phyloP scores from a whole-genome alignment of 441 rosid genomes.

The Sinapis alba region DNA sequence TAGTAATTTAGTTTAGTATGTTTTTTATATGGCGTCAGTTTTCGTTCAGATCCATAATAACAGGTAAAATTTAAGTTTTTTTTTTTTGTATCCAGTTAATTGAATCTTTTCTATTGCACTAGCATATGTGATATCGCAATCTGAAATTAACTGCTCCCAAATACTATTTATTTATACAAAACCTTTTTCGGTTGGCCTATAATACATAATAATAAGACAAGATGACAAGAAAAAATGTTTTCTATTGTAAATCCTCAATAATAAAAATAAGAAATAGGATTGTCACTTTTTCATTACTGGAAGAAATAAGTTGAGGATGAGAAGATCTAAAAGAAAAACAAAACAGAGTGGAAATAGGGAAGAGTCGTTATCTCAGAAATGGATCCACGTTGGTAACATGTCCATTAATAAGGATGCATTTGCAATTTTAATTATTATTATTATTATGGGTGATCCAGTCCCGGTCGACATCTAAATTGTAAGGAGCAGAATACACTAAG shows the following conservation, averaged over 20 bases:
- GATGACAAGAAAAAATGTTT: too few species aligned
- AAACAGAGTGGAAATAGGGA: constrained; percentile 20
- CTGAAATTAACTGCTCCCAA: background rate
- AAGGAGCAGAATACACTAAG: background rate
- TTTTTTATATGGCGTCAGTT: background rate
- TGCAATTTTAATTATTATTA: background rate
- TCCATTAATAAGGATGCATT: constrained; percentile 21
- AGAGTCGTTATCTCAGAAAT: constrained; percentile 30
- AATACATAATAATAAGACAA: background rate
- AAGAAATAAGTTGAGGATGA: constrained; percentile 4
- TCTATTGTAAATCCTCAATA: background rate
- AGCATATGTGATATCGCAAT: background rate
- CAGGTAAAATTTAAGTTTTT: background rate
- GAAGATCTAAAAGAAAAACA: background rate
- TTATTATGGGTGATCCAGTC: background rate
- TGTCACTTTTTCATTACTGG: background rate
- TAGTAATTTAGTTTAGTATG: background rate
- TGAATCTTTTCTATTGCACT: background rate
- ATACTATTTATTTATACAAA: background rate
- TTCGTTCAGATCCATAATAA: background rate
- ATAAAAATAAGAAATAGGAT: background rate
- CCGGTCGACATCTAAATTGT: background rate
- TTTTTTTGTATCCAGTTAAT: background rate
- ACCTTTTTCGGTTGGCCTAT: background rate
- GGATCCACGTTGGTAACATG: constrained; percentile 30